Conservation (phyloP, 1,139 yeast species). For the Protomyces arabidopsidicola region DNA sequence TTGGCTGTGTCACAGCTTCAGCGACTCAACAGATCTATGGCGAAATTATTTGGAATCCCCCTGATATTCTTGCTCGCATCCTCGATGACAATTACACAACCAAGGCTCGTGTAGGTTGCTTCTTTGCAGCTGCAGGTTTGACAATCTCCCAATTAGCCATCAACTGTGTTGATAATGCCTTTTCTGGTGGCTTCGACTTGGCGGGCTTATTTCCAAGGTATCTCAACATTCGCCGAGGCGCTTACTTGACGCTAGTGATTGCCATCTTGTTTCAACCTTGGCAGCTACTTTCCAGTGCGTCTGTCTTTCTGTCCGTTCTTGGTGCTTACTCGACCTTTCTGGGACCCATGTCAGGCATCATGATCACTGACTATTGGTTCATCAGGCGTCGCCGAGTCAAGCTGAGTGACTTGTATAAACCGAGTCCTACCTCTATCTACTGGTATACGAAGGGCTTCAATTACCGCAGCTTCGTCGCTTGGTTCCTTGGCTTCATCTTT, state of each 20-base stretch:
- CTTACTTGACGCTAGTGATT: slow-evolving; percentile 14
- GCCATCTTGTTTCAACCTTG: slow-evolving; percentile 37
- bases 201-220: slow-evolving; percentile 53
- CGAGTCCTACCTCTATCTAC: slow-evolving; percentile 48
- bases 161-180: slow-evolving; percentile 57
- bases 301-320: slow-evolving; percentile 39
- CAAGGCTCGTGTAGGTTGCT: slow-evolving; percentile 69
- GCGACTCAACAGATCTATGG: slow-evolving; percentile 70
- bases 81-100: slow-evolving; percentile 29
- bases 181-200: slow-evolving; percentile 57
- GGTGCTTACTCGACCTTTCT: slow-evolving; percentile 41
- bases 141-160: slow-evolving; percentile 24
- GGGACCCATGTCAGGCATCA: slow-evolving; percentile 40
- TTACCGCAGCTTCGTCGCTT: slow-evolving; percentile 72
- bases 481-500: slow-evolving; percentile 67
- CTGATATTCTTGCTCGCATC: slow-evolving; percentile 62
- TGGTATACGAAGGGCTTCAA: slow-evolving; percentile 57
- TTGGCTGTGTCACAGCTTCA: slow-evolving; percentile 82
- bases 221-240: slow-evolving; percentile 47
- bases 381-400: slow-evolving; percentile 42
- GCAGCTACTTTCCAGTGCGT: slow-evolving; percentile 40
- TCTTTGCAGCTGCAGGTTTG: slow-evolving; percentile 70
- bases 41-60: slow-evolving; percentile 76
- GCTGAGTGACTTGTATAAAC: slow-evolving; percentile 55
- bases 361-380: slow-evolving; percentile 33